Percentiles rank a stretch among this genome's conserved stretches.
Evolutionary conservation across 805 yeast species (phyloP).

Genomic region (Candida tammaniensis): DNA sequence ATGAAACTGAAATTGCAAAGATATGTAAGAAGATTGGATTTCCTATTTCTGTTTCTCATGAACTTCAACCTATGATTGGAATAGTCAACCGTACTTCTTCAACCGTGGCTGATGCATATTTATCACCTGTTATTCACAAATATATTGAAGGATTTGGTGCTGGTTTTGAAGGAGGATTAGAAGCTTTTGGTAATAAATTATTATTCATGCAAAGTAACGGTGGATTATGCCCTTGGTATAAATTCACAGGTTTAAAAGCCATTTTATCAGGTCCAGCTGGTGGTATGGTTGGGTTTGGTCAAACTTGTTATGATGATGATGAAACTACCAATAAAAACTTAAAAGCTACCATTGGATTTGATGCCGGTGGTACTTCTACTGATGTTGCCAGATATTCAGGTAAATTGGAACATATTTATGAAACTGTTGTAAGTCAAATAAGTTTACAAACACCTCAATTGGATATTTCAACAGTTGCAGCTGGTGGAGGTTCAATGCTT

Average conservation of each 20-base stretch:
- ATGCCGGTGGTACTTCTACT: conserved; percentile 48
- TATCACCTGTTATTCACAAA: conserved; percentile 36
- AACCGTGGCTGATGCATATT: conserved; percentile 44
- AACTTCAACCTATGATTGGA: conserved; percentile 44
- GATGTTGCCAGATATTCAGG: conserved; percentile 45
- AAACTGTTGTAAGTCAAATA: conserved; percentile 44
- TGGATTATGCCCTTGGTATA: conserved; percentile 80
- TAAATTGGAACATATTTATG: conserved; percentile 39
- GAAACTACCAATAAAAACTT: conserved; percentile 2
- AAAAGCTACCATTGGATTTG: conserved; percentile 37
- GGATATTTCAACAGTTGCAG: conserved; percentile 46
- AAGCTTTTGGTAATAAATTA: conserved; percentile 48
- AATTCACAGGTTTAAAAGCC: conserved; percentile 84
- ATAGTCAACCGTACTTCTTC: conserved; percentile 41
- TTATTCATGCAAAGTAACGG: conserved; percentile 97
- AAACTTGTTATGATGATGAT: conserved; percentile 61
- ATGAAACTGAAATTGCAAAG: conserved; percentile 32
- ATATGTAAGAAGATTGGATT: conserved; percentile 38
- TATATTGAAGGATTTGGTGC: conserved; percentile 35
- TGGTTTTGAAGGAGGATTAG: conserved; percentile 41
- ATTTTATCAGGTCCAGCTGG: conserved; percentile 97
- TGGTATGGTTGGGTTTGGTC: conserved; percentile 91
- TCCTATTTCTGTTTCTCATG: conserved; percentile 37
- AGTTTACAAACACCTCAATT: conserved; percentile 45
- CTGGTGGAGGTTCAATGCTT: conserved; percentile 44